A percentile compares a stretch with the other conserved stretches of the same genome.
Conservation (phyloP, 164 flowering plant species). For the Stephania yunnanensis region DNA sequence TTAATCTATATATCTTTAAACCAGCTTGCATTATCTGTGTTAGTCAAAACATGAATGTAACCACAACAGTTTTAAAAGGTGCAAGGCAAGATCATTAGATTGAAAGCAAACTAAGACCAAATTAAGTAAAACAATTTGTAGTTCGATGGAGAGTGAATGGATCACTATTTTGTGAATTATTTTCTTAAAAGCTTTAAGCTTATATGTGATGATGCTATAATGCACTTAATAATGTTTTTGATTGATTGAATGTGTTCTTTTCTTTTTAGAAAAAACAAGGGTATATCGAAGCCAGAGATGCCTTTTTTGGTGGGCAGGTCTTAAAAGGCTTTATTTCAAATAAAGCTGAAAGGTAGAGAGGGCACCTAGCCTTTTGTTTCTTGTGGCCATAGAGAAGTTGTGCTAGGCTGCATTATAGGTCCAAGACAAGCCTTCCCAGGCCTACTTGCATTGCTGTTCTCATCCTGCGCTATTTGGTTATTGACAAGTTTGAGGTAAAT, state of each 20-base stretch:
- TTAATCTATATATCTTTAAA: too few species aligned
- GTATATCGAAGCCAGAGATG: neutral
- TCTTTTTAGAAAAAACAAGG: neutral
- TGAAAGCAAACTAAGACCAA: too few species aligned
- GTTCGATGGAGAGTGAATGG: too few species aligned
- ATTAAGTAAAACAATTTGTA: too few species aligned
- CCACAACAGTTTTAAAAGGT: too few species aligned
- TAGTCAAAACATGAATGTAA: too few species aligned
- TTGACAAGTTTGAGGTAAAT: neutral
- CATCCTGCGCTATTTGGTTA: neutral
- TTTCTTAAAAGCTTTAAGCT: too few species aligned
- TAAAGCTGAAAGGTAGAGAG: neutral
- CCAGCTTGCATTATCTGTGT: too few species aligned
- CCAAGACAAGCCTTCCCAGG: neutral
- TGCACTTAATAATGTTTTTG: neutral
- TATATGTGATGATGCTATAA: neutral
- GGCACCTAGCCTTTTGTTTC: constrained; percentile 1
- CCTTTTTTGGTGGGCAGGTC: neutral
- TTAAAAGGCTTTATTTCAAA: neutral
- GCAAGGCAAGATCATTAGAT: too few species aligned
- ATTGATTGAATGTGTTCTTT: neutral
- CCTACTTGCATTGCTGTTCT: neutral
- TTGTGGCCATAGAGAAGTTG: neutral
- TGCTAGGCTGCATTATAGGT: neutral
- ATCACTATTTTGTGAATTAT: too few species aligned